Percentiles rank a stretch among this genome's conserved stretches.
Conservation (phyloP, 179 eudicot species). For the Heliamphora pulchella region DNA sequence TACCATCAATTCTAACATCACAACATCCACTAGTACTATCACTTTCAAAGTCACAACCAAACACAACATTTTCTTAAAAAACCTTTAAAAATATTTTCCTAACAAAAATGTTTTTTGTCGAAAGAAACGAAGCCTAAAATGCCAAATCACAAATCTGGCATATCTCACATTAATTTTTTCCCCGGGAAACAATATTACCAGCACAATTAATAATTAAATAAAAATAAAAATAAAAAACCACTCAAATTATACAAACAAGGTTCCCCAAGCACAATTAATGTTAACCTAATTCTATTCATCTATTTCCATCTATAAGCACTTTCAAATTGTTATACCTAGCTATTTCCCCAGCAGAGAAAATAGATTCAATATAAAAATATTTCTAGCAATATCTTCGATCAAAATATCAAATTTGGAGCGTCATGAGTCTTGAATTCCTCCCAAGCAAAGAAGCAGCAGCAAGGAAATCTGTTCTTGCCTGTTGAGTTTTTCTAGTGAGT, state of each 20-base stretch:
- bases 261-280: not conserved
- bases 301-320: not conserved
- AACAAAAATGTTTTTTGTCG: too few relatives aligned
- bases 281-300: not conserved
- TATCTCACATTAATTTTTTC: not conserved
- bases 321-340: not conserved
- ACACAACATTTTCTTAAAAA: too few relatives aligned
- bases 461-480: constrained; percentile 4
- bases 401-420: not conserved
- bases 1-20: too few relatives aligned
- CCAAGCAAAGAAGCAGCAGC: not conserved
- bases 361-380: not conserved
- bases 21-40: too few relatives aligned
- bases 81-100: too few relatives aligned
- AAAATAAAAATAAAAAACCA: not conserved
- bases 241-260: not conserved
- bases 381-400: not conserved
- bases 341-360: not conserved
- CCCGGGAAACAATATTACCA: constrained; percentile 1
- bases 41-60: too few relatives aligned
- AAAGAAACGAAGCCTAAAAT: too few relatives aligned
- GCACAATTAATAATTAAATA: not conserved
- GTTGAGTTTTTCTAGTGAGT: not conserved
- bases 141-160: too few relatives aligned
- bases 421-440: constrained; percentile 8